These are phyloP conservation scores for Debaryomyces fabryi DNA, from an alignment of 1,139 yeast genomes.

Conservation along the genomic window DNA sequence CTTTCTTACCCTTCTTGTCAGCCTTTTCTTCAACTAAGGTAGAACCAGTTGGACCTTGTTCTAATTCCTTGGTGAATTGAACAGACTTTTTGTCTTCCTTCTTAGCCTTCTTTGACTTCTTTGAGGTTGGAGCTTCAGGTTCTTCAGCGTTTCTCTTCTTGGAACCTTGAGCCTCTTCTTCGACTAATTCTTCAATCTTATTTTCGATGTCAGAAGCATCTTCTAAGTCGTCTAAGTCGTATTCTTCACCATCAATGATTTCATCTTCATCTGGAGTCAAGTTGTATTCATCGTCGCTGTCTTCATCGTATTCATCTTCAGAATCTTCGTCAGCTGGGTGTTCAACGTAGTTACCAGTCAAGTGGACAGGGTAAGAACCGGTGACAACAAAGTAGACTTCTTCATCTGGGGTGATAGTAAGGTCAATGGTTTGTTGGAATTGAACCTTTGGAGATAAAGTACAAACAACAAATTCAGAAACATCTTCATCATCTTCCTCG, in stretches of 20 bases:
- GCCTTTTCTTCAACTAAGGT: slow-evolving; percentile 37
- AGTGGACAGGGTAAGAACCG: slow-evolving; percentile 91
- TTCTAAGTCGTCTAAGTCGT: slow-evolving; percentile 75
- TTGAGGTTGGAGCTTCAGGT: slow-evolving; percentile 27
- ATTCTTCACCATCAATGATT: slow-evolving; percentile 68
- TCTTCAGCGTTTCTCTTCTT: slow-evolving; percentile 37
- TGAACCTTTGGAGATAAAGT: slow-evolving; percentile 84
- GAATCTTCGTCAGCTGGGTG: slow-evolving; percentile 83
- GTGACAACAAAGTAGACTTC: slow-evolving; percentile 92
- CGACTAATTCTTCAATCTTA: slow-evolving; percentile 63
- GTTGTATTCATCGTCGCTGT: slow-evolving; percentile 50
- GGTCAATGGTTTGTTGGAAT: slow-evolving; percentile 88
- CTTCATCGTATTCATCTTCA: slow-evolving; percentile 55
- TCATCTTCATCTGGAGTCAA: slow-evolving; percentile 90
- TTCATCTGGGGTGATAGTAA: slow-evolving; percentile 91
- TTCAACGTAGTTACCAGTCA: slow-evolving; percentile 93
- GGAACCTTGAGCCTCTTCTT: slow-evolving; percentile 46
- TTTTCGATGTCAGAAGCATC: slow-evolving; percentile 57
- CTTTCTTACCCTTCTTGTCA: slow-evolving; percentile 25
- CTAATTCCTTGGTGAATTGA: slow-evolving; percentile 85
- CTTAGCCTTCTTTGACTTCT: slow-evolving; percentile 48
- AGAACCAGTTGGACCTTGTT: slow-evolving; percentile 85
- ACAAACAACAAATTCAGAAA: slow-evolving; percentile 81
- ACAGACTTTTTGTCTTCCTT: slow-evolving; percentile 68
- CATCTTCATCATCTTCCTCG: slow-evolving; percentile 54